Percentiles rank a stretch among this genome's conserved stretches.
phyloP scores from a whole-genome alignment of 2,329 filamentous ascomycete genomes.

The Xylariaceae sp. region DNA sequence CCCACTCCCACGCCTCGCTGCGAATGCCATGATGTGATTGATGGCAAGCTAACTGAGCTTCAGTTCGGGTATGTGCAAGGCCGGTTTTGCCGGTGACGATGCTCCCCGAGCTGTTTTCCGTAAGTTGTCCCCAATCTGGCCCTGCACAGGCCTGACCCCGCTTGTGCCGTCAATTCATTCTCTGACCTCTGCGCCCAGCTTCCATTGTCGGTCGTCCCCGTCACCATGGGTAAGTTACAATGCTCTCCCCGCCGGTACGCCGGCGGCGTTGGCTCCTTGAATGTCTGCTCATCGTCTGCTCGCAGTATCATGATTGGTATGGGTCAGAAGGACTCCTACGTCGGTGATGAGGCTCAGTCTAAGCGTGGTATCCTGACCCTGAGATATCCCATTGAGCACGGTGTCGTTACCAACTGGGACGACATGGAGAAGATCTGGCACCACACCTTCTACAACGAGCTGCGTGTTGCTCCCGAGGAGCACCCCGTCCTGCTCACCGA shows the following conservation, averaged over 20 bases:
- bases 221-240: constrained; percentile 87
- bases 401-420: constrained; percentile 99
- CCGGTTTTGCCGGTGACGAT: constrained; percentile 99
- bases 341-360: constrained; percentile 99
- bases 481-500: constrained; percentile 98
- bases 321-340: constrained; percentile 99
- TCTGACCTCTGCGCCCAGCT: constrained; percentile 53
- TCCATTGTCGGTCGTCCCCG: constrained; percentile 99
- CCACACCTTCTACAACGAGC: constrained; percentile 99
- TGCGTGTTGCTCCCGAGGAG: constrained; percentile 99
- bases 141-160: constrained; percentile 35
- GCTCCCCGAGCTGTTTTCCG: constrained; percentile 99
- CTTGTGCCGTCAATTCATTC: constrained; percentile 30
- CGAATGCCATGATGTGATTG: background rate
- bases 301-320: constrained; percentile 99
- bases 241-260: constrained; percentile 1
- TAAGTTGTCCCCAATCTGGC: constrained; percentile 56
- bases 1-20: background rate
- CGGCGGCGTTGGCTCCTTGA: background rate
- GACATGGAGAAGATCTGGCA: constrained; percentile 99
- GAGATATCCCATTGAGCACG: constrained; percentile 99
- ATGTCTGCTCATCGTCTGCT: constrained; percentile 4
- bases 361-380: constrained; percentile 99
- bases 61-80: constrained; percentile 99
- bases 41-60: constrained; percentile 24